These are phyloP conservation scores for Ajuga chamaepitys DNA, from an alignment of 257 asterid genomes.

Conservation along the genomic window DNA sequence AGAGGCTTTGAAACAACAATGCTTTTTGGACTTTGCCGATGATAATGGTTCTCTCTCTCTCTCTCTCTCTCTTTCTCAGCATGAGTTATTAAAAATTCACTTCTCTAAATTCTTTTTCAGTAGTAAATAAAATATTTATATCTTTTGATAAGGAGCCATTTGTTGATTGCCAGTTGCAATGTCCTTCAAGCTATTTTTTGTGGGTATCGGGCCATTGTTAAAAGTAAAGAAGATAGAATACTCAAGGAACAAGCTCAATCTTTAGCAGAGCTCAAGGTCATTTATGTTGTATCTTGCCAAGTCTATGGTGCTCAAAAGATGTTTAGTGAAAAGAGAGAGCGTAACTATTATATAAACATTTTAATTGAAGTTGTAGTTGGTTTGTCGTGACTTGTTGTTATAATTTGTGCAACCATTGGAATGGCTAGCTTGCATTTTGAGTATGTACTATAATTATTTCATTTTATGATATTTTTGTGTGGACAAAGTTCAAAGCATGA, in stretches of 20 bases:
- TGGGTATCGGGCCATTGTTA: conserved; percentile 67
- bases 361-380: too few relatives aligned
- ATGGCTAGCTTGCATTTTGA: too few relatives aligned
- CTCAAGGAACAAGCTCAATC: conserved; percentile 69
- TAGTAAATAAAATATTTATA: background rate
- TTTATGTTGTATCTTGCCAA: conserved; percentile 97
- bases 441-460: too few relatives aligned
- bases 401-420: too few relatives aligned
- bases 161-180: background rate
- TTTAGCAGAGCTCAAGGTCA: conserved; percentile 91
- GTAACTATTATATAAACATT: conserved; percentile 70
- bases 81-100: background rate
- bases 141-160: background rate
- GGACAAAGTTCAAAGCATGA: too few relatives aligned
- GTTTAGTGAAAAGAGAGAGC: conserved; percentile 57
- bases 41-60: conserved; percentile 86
- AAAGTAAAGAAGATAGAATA: conserved; percentile 31
- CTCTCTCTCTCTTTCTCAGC: conserved; percentile 14
- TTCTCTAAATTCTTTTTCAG: background rate
- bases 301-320: conserved; percentile 88
- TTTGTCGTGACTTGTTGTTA: too few relatives aligned
- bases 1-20: conserved; percentile 86
- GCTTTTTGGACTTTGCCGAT: conserved; percentile 87
- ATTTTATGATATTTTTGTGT: too few relatives aligned
- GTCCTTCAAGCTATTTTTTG: conserved; percentile 57